These are phyloP conservation scores for Candida sphagnicola DNA, from an alignment of 805 yeast genomes.

Conservation along the genomic window DNA sequence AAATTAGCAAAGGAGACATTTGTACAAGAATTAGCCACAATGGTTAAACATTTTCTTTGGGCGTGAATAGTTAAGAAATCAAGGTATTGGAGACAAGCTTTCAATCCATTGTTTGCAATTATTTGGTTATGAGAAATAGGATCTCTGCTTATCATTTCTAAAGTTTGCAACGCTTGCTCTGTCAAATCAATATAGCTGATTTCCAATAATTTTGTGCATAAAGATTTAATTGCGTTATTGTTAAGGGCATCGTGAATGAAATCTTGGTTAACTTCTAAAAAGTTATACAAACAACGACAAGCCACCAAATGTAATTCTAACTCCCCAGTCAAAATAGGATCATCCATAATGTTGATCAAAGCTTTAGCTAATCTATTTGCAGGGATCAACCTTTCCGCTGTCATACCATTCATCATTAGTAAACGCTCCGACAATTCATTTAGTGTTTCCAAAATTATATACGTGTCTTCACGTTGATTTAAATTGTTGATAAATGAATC, in stretches of 20 bases:
- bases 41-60: constrained; percentile 73
- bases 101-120: constrained; percentile 56
- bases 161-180: constrained; percentile 80
- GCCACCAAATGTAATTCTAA: constrained; percentile 80
- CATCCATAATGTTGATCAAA: constrained; percentile 54
- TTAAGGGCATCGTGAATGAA: constrained; percentile 59
- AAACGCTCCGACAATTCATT: constrained; percentile 62
- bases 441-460: constrained; percentile 56
- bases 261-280: constrained; percentile 70
- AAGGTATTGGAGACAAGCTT: constrained; percentile 63
- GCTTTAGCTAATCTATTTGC: constrained; percentile 50
- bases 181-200: constrained; percentile 86
- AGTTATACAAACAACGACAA: constrained; percentile 77
- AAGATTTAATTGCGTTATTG: constrained; percentile 60
- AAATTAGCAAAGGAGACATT: constrained; percentile 43
- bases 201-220: constrained; percentile 64
- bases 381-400: constrained; percentile 64
- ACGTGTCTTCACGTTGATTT: constrained; percentile 51
- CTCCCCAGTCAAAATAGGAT: constrained; percentile 55
- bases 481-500: constrained; percentile 34
- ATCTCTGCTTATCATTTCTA: constrained; percentile 61
- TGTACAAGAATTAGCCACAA: constrained; percentile 67
- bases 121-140: constrained; percentile 47
- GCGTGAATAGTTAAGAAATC: constrained; percentile 90
- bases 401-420: constrained; percentile 62